A percentile compares a stretch with the other conserved stretches of the same genome.
Evolutionary conservation across 2,329 filamentous ascomycete species (phyloP).

Genomic region (Beauveria rudraprayagi): DNA sequence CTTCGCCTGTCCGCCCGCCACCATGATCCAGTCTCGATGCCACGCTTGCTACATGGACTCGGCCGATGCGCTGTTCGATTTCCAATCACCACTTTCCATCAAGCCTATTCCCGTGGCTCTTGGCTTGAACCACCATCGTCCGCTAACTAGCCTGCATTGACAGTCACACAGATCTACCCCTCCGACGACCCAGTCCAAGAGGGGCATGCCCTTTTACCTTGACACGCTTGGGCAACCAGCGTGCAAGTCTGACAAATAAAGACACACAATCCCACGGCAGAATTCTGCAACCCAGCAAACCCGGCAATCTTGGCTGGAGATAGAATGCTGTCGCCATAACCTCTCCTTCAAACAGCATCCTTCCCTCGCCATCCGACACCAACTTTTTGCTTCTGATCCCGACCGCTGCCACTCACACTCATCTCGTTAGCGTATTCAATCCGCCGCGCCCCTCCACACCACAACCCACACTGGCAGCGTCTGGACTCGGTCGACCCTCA

Average conservation of each 20-base stretch:
- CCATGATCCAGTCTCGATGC: neutral
- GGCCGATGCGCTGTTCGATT: neutral
- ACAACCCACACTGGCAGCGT: neutral
- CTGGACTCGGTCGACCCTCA: slow-evolving; percentile 4
- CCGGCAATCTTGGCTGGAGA: too few species aligned
- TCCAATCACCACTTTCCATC: neutral
- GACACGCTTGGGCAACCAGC: too few species aligned
- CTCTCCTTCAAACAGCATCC: neutral
- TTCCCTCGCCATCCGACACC: neutral
- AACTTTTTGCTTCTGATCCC: neutral
- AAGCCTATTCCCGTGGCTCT: neutral
- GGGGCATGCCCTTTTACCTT: neutral
- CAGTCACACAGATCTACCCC: neutral
- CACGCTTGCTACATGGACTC: neutral
- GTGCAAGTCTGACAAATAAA: neutral
- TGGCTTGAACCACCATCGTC: neutral
- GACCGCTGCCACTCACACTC: neutral
- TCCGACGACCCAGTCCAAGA: neutral
- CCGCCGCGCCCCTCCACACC: slow-evolving; percentile 2
- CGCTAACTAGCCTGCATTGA: neutral
- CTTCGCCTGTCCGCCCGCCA: neutral
- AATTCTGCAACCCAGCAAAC: neutral
- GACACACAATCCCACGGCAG: neutral
- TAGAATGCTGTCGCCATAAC: neutral
- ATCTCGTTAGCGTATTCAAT: neutral